Conservation (phyloP, 2,329 filamentous ascomycete genomes). For the Acephala macrosclerotiorum region DNA sequence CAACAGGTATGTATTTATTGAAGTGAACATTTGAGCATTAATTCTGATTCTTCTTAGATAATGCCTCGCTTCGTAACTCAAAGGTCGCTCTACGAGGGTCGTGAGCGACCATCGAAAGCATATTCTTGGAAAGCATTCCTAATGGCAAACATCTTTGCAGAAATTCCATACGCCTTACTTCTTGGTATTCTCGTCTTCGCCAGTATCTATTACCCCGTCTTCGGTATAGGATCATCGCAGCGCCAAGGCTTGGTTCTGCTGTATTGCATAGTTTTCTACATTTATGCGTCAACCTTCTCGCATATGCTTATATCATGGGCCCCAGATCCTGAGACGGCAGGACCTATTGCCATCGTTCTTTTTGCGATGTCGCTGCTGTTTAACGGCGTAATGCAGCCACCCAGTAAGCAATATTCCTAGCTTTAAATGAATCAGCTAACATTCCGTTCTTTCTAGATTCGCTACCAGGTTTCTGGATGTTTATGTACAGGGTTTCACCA, state of each 20-base stretch:
- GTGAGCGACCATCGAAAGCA: constrained; percentile 78
- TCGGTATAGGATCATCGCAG: constrained; percentile 71
- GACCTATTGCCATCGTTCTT: constrained; percentile 76
- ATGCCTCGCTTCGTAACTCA: constrained; percentile 44
- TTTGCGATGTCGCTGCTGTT: constrained; percentile 78
- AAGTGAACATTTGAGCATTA: too few species aligned
- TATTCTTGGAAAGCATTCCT: constrained; percentile 74
- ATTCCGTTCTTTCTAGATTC: neutral
- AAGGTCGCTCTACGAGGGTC: constrained; percentile 64
- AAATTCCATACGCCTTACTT: constrained; percentile 81
- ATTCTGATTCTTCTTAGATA: too few species aligned
- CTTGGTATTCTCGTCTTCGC: constrained; percentile 78
- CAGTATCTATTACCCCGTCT: constrained; percentile 83
- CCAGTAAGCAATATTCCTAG: neutral
- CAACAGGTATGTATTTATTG: constrained; percentile 56
- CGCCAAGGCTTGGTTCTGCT: constrained; percentile 82
- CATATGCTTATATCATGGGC: constrained; percentile 79
- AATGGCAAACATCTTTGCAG: constrained; percentile 77
- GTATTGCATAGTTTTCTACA: constrained; percentile 71
- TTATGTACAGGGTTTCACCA: constrained; percentile 82
- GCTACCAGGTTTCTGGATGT: constrained; percentile 79
- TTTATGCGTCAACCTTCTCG: constrained; percentile 85
- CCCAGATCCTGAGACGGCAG: constrained; percentile 75
- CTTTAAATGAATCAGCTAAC: neutral
- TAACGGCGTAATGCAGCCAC: constrained; percentile 51